phyloP scores from a whole-genome alignment of 768 basidiomycete genomes.

The Termitomyces sp. region DNA sequence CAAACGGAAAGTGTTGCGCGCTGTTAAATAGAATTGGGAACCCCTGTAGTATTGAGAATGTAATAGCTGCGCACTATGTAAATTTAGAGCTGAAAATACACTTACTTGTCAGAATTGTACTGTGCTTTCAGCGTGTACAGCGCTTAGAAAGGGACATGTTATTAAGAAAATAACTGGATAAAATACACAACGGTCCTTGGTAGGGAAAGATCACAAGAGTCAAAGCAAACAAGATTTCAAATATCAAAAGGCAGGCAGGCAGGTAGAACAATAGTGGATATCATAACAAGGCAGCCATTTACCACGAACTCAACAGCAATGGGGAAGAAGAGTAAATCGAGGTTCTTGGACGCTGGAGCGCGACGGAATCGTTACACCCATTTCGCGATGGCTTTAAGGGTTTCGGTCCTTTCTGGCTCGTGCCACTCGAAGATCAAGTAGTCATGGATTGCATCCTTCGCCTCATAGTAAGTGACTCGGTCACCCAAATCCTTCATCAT shows the following conservation, averaged over 20 bases:
- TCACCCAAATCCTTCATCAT: constrained; percentile 50
- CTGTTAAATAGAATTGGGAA: too few relatives aligned
- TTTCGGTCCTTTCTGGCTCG: constrained; percentile 46
- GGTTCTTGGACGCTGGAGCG: neutral
- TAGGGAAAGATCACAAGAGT: neutral
- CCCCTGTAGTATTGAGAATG: neutral
- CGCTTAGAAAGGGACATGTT: neutral
- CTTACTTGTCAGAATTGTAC: too few relatives aligned
- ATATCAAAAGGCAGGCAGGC: neutral
- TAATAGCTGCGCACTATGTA: neutral
- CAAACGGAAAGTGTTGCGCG: too few relatives aligned
- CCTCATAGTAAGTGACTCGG: constrained; percentile 42
- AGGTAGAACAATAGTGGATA: neutral
- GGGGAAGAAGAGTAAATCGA: neutral
- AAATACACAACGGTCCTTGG: neutral
- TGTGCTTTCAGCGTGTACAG: neutral
- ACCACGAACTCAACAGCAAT: neutral
- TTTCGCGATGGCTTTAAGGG: constrained; percentile 39
- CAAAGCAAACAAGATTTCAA: neutral
- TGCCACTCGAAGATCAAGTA: constrained; percentile 45
- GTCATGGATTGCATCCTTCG: constrained; percentile 50
- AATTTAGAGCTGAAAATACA: neutral
- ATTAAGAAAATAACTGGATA: neutral
- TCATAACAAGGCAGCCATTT: neutral
- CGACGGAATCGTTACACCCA: constrained; percentile 29